A percentile compares a stretch with the other conserved stretches of the same genome.
Evolutionary conservation across 1,284 basidiomycete genomes (phyloP).

Genomic region (Pseudozyma sp.): DNA sequence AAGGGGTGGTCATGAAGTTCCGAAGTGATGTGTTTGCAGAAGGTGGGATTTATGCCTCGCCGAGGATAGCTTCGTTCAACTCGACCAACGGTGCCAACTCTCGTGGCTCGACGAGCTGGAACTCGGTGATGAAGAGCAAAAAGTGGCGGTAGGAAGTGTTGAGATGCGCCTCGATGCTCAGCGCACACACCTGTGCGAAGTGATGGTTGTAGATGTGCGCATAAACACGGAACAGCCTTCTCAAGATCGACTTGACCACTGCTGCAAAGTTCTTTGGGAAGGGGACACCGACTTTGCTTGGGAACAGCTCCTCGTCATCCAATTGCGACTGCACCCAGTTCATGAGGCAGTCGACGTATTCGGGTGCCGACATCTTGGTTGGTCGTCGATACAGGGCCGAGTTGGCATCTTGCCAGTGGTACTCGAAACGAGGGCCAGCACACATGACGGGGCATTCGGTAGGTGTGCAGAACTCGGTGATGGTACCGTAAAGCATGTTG

Average conservation of each 20-base stretch:
- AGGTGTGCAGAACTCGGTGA: constrained; percentile 67
- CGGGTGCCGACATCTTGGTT: constrained; percentile 70
- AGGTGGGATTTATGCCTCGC: constrained; percentile 47
- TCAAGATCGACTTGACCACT: constrained; percentile 89
- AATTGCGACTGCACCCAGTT: constrained; percentile 95
- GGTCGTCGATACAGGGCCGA: constrained; percentile 63
- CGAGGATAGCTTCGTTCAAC: constrained; percentile 91
- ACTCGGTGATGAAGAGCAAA: constrained; percentile 97
- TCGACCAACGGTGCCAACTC: constrained; percentile 96
- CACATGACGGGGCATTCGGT: constrained; percentile 94
- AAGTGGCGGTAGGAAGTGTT: constrained; percentile 99
- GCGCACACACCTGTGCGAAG: constrained; percentile 97
- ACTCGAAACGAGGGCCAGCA: constrained; percentile 95
- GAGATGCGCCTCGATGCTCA: constrained; percentile 97
- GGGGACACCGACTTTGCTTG: constrained; percentile 91
- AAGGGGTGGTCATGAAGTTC: not conserved
- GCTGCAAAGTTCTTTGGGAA: constrained; percentile 92
- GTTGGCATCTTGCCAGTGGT: constrained; percentile 90
- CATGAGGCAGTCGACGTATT: constrained; percentile 98
- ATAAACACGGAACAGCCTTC: constrained; percentile 94
- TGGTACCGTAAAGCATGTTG: constrained; percentile 69
- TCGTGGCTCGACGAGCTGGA: constrained; percentile 95
- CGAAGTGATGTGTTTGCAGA: not conserved
- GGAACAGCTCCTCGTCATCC: constrained; percentile 93
- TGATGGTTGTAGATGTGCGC: constrained; percentile 99